Percentiles rank a stretch among this genome's conserved stretches.
Evolutionary conservation across 2,329 filamentous ascomycete genomes (phyloP).

Genomic region (Ascocoryne sarcoides): DNA sequence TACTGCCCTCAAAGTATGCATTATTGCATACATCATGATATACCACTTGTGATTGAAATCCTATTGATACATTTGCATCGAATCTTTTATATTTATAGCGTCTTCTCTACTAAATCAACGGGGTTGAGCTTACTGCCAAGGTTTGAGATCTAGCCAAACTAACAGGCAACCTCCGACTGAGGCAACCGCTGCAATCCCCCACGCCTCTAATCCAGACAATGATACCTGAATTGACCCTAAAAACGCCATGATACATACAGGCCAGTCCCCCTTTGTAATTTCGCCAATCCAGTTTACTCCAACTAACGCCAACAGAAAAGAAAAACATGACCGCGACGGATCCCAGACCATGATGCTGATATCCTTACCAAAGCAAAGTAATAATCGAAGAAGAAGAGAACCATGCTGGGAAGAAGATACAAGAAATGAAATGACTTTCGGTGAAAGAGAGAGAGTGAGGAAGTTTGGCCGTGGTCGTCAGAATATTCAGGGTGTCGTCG

Average conservation of each 20-base stretch:
- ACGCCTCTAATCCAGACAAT: background rate
- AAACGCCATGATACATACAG: background rate
- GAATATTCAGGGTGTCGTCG: conserved; percentile 5
- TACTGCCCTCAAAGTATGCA: no score
- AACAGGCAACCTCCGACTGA: background rate
- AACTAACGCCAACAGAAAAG: conserved; percentile 3
- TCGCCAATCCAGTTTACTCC: conserved; percentile 13
- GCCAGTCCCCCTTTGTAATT: conserved; percentile 7
- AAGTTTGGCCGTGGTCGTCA: conserved; percentile 2
- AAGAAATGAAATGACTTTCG: conserved; percentile 16
- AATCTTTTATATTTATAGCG: no score
- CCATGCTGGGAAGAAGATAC: conserved; percentile 14
- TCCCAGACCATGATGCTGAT: conserved; percentile 11
- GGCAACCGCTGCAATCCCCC: background rate
- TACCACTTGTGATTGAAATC: no score
- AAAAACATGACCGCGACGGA: conserved; percentile 3
- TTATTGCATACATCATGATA: no score
- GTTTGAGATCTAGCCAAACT: no score
- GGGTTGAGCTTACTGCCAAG: no score
- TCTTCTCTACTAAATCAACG: no score
- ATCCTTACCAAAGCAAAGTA: conserved; percentile 9
- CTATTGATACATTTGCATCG: no score
- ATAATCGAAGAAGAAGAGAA: conserved; percentile 13
- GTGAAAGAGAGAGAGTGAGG: conserved; percentile 1
- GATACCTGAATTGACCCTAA: background rate